phyloP scores from a whole-genome alignment of 768 basidiomycete genomes.

The Udeniomyces megalosporus region DNA sequence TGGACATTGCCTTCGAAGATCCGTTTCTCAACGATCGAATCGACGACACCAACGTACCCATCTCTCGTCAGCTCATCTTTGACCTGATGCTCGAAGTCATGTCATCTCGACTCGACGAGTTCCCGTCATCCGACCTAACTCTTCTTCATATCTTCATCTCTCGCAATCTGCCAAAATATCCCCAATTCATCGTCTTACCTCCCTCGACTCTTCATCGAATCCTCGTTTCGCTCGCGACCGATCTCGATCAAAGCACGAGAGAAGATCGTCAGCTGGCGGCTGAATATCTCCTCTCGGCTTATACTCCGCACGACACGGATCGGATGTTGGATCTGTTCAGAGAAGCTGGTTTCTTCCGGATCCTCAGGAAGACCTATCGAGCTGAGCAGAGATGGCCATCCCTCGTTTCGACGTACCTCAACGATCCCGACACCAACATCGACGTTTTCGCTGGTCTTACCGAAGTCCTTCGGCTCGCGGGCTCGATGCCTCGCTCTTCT shows the following conservation, averaged over 20 bases:
- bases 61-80: constrained; percentile 65
- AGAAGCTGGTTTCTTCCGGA: constrained; percentile 74
- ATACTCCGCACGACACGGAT: constrained; percentile 62
- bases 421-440: constrained; percentile 42
- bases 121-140: constrained; percentile 49
- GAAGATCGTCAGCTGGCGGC: constrained; percentile 91
- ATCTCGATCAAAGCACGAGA: constrained; percentile 55
- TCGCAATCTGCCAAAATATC: constrained; percentile 90
- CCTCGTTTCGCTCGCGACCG: constrained; percentile 59
- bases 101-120: constrained; percentile 22
- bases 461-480: constrained; percentile 42
- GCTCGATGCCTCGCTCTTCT: constrained; percentile 21
- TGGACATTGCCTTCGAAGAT: constrained; percentile 93
- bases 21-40: constrained; percentile 73
- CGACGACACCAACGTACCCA: constrained; percentile 36
- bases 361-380: constrained; percentile 63
- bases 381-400: constrained; percentile 60
- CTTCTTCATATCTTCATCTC: constrained; percentile 92
- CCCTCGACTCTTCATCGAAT: constrained; percentile 56
- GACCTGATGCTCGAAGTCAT: constrained; percentile 67
- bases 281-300: constrained; percentile 81
- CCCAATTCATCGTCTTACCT: constrained; percentile 59
- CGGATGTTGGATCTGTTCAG: constrained; percentile 54
- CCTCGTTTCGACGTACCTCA: constrained; percentile 55
- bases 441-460: constrained; percentile 55